These are phyloP conservation scores for Diaporthe capsici DNA, from an alignment of 2,329 filamentous ascomycete genomes.

Conservation along the genomic window DNA sequence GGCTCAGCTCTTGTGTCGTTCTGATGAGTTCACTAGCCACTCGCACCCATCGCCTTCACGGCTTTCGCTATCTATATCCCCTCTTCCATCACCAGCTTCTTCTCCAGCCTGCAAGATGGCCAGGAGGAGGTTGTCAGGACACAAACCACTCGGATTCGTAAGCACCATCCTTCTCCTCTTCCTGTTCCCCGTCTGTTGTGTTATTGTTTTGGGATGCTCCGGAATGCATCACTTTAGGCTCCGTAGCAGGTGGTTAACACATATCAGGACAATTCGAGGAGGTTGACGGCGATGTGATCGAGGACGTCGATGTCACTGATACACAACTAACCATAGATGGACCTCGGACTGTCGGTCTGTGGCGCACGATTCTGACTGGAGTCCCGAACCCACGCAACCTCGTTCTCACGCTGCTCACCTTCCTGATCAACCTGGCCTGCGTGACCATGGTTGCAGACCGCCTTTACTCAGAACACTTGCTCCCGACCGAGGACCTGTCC, in stretches of 20 bases:
- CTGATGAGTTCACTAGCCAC: constrained; percentile 36
- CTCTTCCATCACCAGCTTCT: constrained; percentile 72
- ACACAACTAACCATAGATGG: constrained; percentile 69
- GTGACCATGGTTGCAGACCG: constrained; percentile 82
- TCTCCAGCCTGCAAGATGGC: constrained; percentile 69
- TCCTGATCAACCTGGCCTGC: constrained; percentile 79
- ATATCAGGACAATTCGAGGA: constrained; percentile 25
- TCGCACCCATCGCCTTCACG: constrained; percentile 64
- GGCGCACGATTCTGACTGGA: constrained; percentile 73
- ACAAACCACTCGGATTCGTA: constrained; percentile 53
- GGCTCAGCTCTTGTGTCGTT: neutral
- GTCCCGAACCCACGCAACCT: constrained; percentile 80
- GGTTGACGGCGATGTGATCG: constrained; percentile 61
- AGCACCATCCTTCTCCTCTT: too few relatives aligned
- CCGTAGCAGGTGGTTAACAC: too few relatives aligned
- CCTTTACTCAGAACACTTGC: constrained; percentile 79
- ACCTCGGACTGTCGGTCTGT: constrained; percentile 55
- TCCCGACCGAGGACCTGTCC: constrained; percentile 81
- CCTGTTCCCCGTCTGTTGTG: too few relatives aligned
- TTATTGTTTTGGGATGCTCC: too few relatives aligned
- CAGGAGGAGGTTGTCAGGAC: constrained; percentile 71
- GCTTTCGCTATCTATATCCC: constrained; percentile 77
- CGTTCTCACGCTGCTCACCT: constrained; percentile 75
- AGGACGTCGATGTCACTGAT: constrained; percentile 72
- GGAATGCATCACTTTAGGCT: too few relatives aligned